These are phyloP conservation scores for Kodamaea kakaduensis DNA, from an alignment of 805 yeast genomes.

Conservation along the genomic window DNA sequence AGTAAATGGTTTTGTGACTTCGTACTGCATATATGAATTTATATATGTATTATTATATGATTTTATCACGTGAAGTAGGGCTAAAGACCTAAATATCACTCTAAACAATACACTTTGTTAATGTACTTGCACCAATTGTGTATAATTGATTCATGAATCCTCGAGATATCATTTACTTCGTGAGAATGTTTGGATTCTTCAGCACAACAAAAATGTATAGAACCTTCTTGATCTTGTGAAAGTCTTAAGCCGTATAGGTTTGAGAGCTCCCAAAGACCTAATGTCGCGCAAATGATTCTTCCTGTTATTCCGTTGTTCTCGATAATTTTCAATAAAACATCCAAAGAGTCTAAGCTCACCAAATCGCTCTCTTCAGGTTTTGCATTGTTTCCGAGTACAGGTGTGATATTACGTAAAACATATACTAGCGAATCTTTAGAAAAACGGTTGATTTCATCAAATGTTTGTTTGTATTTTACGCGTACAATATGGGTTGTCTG, in stretches of 20 bases:
- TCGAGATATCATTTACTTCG: too few species aligned
- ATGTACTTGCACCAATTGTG: slow-evolving; percentile 25
- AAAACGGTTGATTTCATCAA: slow-evolving; percentile 6
- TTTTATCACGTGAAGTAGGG: slow-evolving; percentile 7
- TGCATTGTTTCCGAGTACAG: slow-evolving; percentile 11
- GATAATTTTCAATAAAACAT: slow-evolving; percentile 15
- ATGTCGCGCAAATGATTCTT: slow-evolving; percentile 30
- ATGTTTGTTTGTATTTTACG: slow-evolving; percentile 4
- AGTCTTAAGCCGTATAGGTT: slow-evolving; percentile 12
- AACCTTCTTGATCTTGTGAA: too few species aligned
- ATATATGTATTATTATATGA: not conserved
- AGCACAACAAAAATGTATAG: too few species aligned
- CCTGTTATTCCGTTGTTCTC: slow-evolving; percentile 21
- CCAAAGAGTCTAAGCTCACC: slow-evolving; percentile 10
- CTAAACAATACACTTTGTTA: slow-evolving; percentile 34
- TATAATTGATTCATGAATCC: slow-evolving; percentile 14
- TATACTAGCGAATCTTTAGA: slow-evolving; percentile 13
- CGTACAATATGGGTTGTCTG: not conserved
- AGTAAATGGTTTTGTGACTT: too few species aligned
- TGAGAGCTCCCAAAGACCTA: slow-evolving; percentile 36
- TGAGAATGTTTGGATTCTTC: too few species aligned
- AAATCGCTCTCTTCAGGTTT: slow-evolving; percentile 5
- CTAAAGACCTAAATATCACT: slow-evolving; percentile 10
- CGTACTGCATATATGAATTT: too few species aligned
- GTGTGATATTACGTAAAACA: slow-evolving; percentile 13